Percentiles rank a stretch among this genome's conserved stretches.
phyloP scores from a whole-genome alignment of 2,329 filamentous ascomycete species.

The Apiospora koreana region DNA sequence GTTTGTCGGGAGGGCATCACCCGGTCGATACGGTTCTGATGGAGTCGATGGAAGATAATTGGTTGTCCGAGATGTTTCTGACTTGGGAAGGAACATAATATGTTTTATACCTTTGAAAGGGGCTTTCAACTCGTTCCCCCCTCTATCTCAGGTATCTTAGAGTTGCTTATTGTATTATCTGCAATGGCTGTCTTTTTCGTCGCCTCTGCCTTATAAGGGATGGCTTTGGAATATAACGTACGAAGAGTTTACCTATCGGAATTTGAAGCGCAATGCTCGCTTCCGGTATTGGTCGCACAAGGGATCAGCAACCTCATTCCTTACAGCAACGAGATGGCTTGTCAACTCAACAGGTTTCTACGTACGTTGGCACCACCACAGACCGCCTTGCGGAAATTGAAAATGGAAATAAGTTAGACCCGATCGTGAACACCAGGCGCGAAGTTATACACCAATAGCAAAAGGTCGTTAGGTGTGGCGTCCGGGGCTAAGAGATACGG shows the following conservation, averaged over 20 bases:
- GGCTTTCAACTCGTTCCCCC: too few species aligned
- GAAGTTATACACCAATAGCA: too few species aligned
- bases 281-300: neutral
- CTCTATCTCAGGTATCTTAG: neutral
- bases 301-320: neutral
- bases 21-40: constrained; percentile 9
- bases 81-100: constrained; percentile 12
- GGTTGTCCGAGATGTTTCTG: constrained; percentile 16
- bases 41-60: constrained; percentile 17
- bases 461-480: neutral
- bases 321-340: neutral
- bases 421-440: neutral
- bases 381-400: neutral
- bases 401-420: neutral
- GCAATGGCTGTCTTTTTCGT: too few species aligned
- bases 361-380: neutral
- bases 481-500: neutral
- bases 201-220: too few species aligned
- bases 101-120: neutral
- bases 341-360: neutral
- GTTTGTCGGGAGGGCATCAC: neutral
- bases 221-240: too few species aligned
- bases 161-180: too few species aligned
- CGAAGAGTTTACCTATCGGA: too few species aligned
- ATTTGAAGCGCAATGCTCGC: too few species aligned